These are phyloP conservation scores for Calonectria pseudoreteaudii DNA, from an alignment of 2,329 filamentous ascomycete genomes.

Conservation along the genomic window DNA sequence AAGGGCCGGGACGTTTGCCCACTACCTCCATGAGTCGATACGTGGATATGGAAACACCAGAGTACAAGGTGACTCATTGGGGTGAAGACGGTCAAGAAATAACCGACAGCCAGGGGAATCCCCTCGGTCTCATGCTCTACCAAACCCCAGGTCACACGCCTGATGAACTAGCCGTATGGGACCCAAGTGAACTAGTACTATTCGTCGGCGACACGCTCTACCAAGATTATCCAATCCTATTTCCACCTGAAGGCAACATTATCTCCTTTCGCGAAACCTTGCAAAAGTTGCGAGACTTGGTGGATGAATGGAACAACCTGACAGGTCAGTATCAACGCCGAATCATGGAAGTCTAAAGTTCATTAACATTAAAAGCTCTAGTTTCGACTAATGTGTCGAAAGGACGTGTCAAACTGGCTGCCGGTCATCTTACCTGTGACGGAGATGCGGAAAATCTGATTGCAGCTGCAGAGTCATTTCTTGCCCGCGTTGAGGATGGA, in stretches of 20 bases:
- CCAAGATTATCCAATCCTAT: slow-evolving; percentile 43
- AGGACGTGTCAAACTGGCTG: background rate
- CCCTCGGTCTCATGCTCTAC: slow-evolving; percentile 54
- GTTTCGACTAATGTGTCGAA: too few species aligned
- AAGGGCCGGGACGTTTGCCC: slow-evolving; percentile 47
- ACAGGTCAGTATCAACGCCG: background rate
- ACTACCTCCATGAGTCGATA: slow-evolving; percentile 55
- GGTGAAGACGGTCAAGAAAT: slow-evolving; percentile 51
- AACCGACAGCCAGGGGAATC: slow-evolving; percentile 19
- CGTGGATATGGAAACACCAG: slow-evolving; percentile 49
- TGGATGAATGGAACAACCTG: background rate
- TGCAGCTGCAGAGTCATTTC: background rate
- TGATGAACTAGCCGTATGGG: slow-evolving; percentile 58
- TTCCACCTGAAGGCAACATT: slow-evolving; percentile 28
- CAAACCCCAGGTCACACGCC: slow-evolving; percentile 61
- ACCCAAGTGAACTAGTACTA: slow-evolving; percentile 54
- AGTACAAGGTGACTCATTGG: slow-evolving; percentile 56
- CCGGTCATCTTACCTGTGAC: background rate
- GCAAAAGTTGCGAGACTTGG: background rate
- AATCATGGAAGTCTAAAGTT: too few species aligned
- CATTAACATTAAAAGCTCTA: background rate
- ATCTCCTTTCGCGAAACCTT: background rate
- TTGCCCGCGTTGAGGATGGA: background rate
- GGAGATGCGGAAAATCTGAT: background rate
- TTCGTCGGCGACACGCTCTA: slow-evolving; percentile 62